Base-by-base conservation (phyloP, 2,329 filamentous ascomycete species). In the Colletotrichum sp. region DNA sequence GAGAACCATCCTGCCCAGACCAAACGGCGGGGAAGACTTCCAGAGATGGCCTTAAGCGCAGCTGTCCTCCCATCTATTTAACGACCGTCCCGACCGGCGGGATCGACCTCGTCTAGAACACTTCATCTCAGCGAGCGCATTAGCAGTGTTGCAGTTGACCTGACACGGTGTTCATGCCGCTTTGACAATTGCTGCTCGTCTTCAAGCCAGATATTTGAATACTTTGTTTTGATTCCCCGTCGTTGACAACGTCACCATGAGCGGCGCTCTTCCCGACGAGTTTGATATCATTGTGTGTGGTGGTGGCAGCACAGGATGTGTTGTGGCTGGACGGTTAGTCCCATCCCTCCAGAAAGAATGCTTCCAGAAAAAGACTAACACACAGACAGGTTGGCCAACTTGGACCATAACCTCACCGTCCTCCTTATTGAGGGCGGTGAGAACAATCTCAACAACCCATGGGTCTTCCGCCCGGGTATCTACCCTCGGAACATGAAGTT, bases 221-320 rank as follows among this genome's bases (percentile, higher is more conserved):
- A 28, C 32, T 48, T 65, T 52, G 12, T 32, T 34, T 60, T 34
- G 58, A 24, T 52, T 34, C 34, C 34, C 24, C 9, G n/a, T 16
- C 28, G 48, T 16, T 65, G 15, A 32, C 18, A 15, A 24, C 64
- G 43, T 30, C 60, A 80, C 77, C 24, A 86, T 86, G 84, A 82
- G 82, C 71, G 75, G 74, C 38, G 38, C 72, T 7, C 81, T 95
- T 77, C 93, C 94, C 43, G 93, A 95, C 75, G 94, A 95, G 87
- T 94, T 95, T 81, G 94, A 95, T 82, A 95, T 96, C 80, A 95
- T 95, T 80, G 93, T 95, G 34, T 94, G 92, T 78, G 94, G 94
- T 80, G 94, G 94, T 81, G 94, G 94, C 71, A 94, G 92, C 82
- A 92, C 90, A 77, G 92, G 89, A 36, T 90, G 89, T 81, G 89